Conservation (phyloP, 345 rosid species). For the Eutrema heterophyllum region DNA sequence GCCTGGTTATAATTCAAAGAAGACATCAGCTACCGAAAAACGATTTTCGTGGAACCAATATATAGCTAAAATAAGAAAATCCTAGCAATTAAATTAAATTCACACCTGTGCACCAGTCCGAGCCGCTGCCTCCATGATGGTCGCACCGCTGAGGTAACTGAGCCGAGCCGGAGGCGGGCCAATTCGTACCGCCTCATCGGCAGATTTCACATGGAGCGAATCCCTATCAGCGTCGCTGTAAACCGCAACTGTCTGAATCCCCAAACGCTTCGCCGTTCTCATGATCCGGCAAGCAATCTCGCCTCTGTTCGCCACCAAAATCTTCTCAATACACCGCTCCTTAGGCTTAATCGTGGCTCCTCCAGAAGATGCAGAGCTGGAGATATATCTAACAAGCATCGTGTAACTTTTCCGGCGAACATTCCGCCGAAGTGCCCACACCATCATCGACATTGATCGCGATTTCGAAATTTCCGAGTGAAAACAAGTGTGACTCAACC, state of each 20-base stretch:
- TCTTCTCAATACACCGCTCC: conserved; percentile 55
- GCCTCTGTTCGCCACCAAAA: conserved; percentile 80
- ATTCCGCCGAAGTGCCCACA: conserved; percentile 50
- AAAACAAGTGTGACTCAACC: conserved; percentile 15
- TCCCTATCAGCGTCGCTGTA: conserved; percentile 83
- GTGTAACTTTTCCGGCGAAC: conserved; percentile 28
- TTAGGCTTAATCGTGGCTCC: conserved; percentile 6
- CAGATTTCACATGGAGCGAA: conserved; percentile 83
- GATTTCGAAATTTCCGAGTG: conserved; percentile 11
- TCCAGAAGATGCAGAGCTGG: conserved; percentile 13
- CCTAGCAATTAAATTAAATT: background rate
- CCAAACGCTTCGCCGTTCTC: conserved; percentile 76
- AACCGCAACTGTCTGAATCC: conserved; percentile 76
- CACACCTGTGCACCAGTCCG: conserved; percentile 80
- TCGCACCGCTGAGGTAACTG: conserved; percentile 59
- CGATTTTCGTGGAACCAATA: background rate
- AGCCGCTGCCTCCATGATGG: conserved; percentile 70
- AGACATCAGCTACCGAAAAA: conserved; percentile 10
- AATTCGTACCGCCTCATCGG: conserved; percentile 74
- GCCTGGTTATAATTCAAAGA: conserved; percentile 47
- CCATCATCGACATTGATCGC: conserved; percentile 48
- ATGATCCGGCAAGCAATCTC: conserved; percentile 83
- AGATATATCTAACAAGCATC: conserved; percentile 32
- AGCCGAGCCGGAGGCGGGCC: conserved; percentile 86
- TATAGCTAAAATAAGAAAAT: background rate